phyloP scores from a whole-genome alignment of 352 stramenopile species.

The Phytophthora rubi region DNA sequence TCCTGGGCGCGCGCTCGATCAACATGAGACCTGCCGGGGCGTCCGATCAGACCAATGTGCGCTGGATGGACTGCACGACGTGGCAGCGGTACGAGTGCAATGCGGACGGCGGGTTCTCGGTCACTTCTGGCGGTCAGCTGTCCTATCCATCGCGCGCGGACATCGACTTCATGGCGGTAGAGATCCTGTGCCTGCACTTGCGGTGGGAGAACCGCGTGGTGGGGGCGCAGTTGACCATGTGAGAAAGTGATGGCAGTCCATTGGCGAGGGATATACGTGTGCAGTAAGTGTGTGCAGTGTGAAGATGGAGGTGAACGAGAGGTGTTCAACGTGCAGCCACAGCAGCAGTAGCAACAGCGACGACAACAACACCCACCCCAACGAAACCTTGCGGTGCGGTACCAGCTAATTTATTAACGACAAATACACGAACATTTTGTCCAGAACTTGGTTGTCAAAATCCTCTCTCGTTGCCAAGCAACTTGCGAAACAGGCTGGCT shows the following conservation, averaged over 20 bases:
- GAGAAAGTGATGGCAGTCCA: slow-evolving; percentile 3
- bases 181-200: slow-evolving; percentile 47
- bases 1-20: slow-evolving; percentile 42
- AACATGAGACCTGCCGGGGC: slow-evolving; percentile 1
- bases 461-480: not conserved
- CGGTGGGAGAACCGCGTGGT: slow-evolving; percentile 42
- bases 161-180: slow-evolving; percentile 42
- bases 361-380: slow-evolving; percentile 28
- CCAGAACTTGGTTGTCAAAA: slow-evolving; percentile 3
- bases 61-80: slow-evolving; percentile 39
- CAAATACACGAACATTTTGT: slow-evolving; percentile 29
- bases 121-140: slow-evolving; percentile 38
- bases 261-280: slow-evolving; percentile 15
- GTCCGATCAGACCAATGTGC: slow-evolving; percentile 15
- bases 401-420: slow-evolving; percentile 41
- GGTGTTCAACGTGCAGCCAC: slow-evolving; percentile 12
- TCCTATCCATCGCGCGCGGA: slow-evolving; percentile 37
- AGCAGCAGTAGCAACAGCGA: slow-evolving; percentile 21
- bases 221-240: slow-evolving; percentile 30
- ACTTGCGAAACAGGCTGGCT: not conserved
- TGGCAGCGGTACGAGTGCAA: slow-evolving; percentile 44
- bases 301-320: slow-evolving; percentile 25
- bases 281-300: slow-evolving; percentile 35
- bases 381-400: slow-evolving; percentile 18
- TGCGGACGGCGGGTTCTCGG: slow-evolving; percentile 28